Conservation (phyloP, 1,284 basidiomycete species). For the Leccinum subrobustum region DNA sequence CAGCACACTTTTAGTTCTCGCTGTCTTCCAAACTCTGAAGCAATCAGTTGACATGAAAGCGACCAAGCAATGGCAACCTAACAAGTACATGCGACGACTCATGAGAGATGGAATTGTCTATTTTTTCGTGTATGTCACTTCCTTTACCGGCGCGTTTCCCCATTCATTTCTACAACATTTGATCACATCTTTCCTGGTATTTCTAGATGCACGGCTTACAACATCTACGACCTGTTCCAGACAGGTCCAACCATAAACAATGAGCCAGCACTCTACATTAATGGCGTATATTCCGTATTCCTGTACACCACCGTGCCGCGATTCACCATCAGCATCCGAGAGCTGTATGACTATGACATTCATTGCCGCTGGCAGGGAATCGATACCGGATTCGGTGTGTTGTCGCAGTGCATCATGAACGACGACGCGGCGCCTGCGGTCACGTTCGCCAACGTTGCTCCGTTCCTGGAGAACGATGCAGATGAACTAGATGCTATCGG, state of each 20-base stretch:
- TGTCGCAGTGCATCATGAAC: neutral
- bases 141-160: neutral
- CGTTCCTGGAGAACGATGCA: neutral
- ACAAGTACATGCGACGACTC: neutral
- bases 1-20: neutral
- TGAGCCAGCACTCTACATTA: neutral
- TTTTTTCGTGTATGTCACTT: neutral
- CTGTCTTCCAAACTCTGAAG: neutral
- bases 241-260: neutral
- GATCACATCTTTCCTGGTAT: neutral
- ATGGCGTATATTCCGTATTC: neutral
- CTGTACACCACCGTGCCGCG: neutral
- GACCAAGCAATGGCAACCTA: neutral
- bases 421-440: neutral
- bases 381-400: neutral
- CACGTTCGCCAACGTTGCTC: neutral
- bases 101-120: neutral
- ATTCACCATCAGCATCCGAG: slow-evolving; percentile 1
- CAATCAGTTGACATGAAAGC: neutral
- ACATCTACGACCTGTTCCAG: neutral
- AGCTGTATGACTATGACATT: neutral
- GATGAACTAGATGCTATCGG: neutral
- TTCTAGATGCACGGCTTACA: neutral
- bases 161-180: neutral
- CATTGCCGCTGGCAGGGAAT: neutral